Percentiles rank a stretch among this genome's conserved stretches.
Conservation (phyloP, 371 early-diverging fungal genomes). For the Capniomyces stellatus region DNA sequence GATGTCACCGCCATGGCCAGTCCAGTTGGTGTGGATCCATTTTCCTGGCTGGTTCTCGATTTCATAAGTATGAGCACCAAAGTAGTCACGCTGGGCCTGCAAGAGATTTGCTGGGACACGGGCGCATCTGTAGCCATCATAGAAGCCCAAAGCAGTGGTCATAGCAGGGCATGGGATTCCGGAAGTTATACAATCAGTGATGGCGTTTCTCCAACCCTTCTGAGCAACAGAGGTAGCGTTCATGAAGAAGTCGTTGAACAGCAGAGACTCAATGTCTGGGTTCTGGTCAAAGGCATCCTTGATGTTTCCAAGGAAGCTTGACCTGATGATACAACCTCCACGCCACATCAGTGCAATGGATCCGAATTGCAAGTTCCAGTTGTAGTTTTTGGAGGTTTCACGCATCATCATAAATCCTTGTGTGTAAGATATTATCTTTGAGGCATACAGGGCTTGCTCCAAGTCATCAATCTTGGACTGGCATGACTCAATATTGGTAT, state of each 20-base stretch:
- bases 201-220: constrained; percentile 78
- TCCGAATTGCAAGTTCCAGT: constrained; percentile 91
- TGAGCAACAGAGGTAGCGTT: constrained; percentile 67
- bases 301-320: constrained; percentile 87
- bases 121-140: constrained; percentile 85
- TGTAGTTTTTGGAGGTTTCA: constrained; percentile 77
- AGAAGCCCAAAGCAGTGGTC: constrained; percentile 86
- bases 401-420: constrained; percentile 99
- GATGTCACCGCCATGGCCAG: constrained; percentile 67
- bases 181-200: constrained; percentile 54
- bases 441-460: constrained; percentile 83
- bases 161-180: constrained; percentile 89
- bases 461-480: constrained; percentile 53
- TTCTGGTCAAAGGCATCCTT: constrained; percentile 79
- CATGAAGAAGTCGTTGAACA: constrained; percentile 90
- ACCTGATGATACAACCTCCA: constrained; percentile 97
- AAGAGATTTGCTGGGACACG: constrained; percentile 89
- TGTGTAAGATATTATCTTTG: constrained; percentile 95
- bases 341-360: constrained; percentile 98
- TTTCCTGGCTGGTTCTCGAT: constrained; percentile 54
- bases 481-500: constrained; percentile 53
- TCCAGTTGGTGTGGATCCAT: constrained; percentile 94
- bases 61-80: constrained; percentile 96
- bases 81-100: constrained; percentile 97
- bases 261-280: constrained; percentile 66